Base-by-base conservation (phyloP, 257 asterid genomes). In the Fraxinus excelsior region DNA sequence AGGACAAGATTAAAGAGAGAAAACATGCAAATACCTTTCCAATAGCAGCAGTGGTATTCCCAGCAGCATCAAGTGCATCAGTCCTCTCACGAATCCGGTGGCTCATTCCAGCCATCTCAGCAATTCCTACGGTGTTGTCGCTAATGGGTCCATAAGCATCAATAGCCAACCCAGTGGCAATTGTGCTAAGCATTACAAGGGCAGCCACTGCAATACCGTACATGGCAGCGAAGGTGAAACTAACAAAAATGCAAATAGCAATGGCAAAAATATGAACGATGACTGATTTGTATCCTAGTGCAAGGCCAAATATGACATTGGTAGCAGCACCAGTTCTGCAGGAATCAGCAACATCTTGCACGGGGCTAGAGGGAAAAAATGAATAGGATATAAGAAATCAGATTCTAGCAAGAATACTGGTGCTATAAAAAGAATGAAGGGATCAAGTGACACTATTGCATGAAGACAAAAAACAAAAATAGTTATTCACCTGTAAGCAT, bases 21-120 rank as follows among this genome's bases (percentile, higher is more conserved):
- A 11, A 46, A 23, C 11, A 0, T 28, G 25, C 38, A 16, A 58
- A n/a, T n/a, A n/a, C n/a, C n/a, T n/a, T n/a, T n/a, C n/a, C n/a
- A n/a, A n/a, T n/a, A n/a, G n/a, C n/a, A 76, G 98, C 98, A 67
- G 98, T 93, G 76, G 98, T 93, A 77, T 93, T 93, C 25, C 98
- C 98, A 80, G 98, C 98, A 71, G 98, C 96, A 86, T 93, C 98
- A 62, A 93, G 98, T 70, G 98, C 98, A 80, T 93, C 98, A 28
- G 98, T 93, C 82, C 98, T 85, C 87, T 91, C 98, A 66, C 97
- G 93, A 70, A 93, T 93, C 58, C 84, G 83, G 87, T 90, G 97
- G 86, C 92, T 93, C 98, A 93, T 93, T 32, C 98, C 97, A 67
- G 98, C 98, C 98, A 93, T 93, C 88, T 93, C 97, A 78, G 98